Conservation (phyloP, 768 basidiomycete species). For the Holtermanniella nyarrowii region DNA sequence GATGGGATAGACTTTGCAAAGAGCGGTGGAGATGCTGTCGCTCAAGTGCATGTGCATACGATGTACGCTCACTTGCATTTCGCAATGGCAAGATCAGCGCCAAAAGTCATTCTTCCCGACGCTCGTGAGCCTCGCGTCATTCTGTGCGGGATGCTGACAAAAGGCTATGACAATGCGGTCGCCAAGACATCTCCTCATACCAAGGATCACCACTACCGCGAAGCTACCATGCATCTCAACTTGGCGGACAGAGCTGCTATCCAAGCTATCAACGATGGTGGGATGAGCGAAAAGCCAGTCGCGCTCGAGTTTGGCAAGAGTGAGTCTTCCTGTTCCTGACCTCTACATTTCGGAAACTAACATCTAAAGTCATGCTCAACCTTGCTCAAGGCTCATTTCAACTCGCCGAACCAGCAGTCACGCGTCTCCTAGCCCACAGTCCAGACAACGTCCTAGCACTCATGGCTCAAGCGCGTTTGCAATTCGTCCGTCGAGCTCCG, state of each 20-base stretch:
- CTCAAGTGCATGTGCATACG: slow-evolving; percentile 61
- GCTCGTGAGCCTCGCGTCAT: slow-evolving; percentile 53
- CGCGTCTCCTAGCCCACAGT: slow-evolving; percentile 62
- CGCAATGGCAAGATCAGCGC: slow-evolving; percentile 67
- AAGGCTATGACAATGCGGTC: slow-evolving; percentile 31
- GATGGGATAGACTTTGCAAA: slow-evolving; percentile 4
- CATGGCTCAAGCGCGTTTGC: slow-evolving; percentile 75
- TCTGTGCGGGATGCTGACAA: slow-evolving; percentile 1
- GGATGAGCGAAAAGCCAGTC: slow-evolving; percentile 47
- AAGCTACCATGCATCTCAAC: slow-evolving; percentile 51
- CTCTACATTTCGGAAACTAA: background rate
- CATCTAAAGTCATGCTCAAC: slow-evolving; percentile 60
- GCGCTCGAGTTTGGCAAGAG: slow-evolving; percentile 28
- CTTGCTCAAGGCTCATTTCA: slow-evolving; percentile 70
- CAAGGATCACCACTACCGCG: slow-evolving; percentile 37
- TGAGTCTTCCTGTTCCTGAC: slow-evolving; percentile 6
- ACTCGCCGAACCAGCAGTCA: slow-evolving; percentile 70
- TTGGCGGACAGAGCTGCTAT: slow-evolving; percentile 18
- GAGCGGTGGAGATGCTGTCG: slow-evolving; percentile 31
- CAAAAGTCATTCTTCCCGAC: slow-evolving; percentile 61
- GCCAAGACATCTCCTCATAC: slow-evolving; percentile 4
- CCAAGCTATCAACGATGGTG: slow-evolving; percentile 40
- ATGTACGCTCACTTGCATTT: slow-evolving; percentile 79
- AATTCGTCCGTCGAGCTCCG: slow-evolving; percentile 67
- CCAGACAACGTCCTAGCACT: slow-evolving; percentile 81